These are phyloP conservation scores for Hylodesmum podocarpum DNA, from an alignment of 306 rosid genomes.

Conservation along the genomic window DNA sequence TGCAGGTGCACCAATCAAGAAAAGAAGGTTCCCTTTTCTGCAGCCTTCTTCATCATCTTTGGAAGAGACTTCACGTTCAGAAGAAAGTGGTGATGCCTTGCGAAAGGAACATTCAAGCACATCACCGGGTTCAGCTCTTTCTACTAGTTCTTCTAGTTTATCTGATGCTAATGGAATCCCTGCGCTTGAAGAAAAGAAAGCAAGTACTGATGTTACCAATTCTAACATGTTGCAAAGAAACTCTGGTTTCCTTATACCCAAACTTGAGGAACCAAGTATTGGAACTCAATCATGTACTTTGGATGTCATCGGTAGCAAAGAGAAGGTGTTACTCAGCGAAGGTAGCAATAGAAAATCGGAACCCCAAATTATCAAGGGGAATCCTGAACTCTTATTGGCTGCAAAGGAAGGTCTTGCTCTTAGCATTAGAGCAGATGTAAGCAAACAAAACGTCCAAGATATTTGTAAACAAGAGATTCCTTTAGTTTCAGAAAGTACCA, in stretches of 20 bases:
- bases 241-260: slow-evolving; percentile 31
- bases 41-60: slow-evolving; percentile 35
- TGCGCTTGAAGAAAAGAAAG: slow-evolving; percentile 47
- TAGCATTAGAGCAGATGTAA: slow-evolving; percentile 39
- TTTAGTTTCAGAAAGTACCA: slow-evolving; percentile 42
- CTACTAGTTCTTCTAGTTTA: slow-evolving; percentile 46
- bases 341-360: slow-evolving; percentile 27
- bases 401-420: slow-evolving; percentile 46
- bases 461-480: slow-evolving; percentile 43
- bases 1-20: slow-evolving; percentile 56
- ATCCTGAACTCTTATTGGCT: slow-evolving; percentile 48
- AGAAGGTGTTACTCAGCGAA: slow-evolving; percentile 27
- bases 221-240: slow-evolving; percentile 36
- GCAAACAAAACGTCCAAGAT: slow-evolving; percentile 33
- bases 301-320: slow-evolving; percentile 41
- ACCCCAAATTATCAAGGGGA: slow-evolving; percentile 35
- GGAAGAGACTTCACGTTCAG: slow-evolving; percentile 31
- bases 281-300: slow-evolving; percentile 30
- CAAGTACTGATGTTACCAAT: slow-evolving; percentile 36
- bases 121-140: slow-evolving; percentile 49
- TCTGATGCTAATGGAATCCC: slow-evolving; percentile 41
- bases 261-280: slow-evolving; percentile 46
- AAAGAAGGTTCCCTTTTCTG: slow-evolving; percentile 46
- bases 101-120: slow-evolving; percentile 44
- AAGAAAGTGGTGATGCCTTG: slow-evolving; percentile 27